Percentiles rank a stretch among this genome's conserved stretches.
These are phyloP conservation scores for Aspergillus taichungensis DNA, from an alignment of 495 filamentous ascomycete genomes.

Conservation along the genomic window DNA sequence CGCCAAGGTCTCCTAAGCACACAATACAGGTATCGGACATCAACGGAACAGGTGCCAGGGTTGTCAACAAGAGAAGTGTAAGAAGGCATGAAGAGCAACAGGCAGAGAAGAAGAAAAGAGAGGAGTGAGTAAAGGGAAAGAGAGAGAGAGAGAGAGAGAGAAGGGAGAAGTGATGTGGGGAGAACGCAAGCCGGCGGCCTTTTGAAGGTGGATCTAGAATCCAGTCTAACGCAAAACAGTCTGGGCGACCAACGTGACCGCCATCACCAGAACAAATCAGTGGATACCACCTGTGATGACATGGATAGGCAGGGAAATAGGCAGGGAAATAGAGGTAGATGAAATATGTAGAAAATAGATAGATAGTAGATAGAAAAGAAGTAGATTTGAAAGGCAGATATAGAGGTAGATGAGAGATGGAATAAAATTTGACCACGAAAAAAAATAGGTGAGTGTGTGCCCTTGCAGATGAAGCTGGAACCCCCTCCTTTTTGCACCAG, in stretches of 20 bases:
- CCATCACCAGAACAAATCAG: slow-evolving; percentile 20
- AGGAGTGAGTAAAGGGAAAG: slow-evolving; percentile 8
- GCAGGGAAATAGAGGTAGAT: no score
- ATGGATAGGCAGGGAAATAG: no score
- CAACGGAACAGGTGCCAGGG: slow-evolving; percentile 29
- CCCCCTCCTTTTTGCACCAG: no score
- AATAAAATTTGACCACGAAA: no score
- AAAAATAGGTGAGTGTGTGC: no score
- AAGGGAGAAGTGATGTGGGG: slow-evolving; percentile 28
- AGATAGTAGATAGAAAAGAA: no score
- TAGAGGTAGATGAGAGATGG: no score
- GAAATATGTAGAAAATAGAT: no score
- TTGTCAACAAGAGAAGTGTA: slow-evolving; percentile 19
- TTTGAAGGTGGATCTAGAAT: slow-evolving; percentile 37
- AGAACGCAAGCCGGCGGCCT: slow-evolving; percentile 28
- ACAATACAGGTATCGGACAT: slow-evolving; percentile 97
- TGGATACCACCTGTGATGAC: background rate
- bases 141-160: slow-evolving; percentile 20
- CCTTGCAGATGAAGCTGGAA: no score
- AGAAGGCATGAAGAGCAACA: slow-evolving; percentile 42
- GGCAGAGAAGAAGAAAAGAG: slow-evolving; percentile 9
- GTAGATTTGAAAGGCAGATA: no score
- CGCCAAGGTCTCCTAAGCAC: slow-evolving; percentile 84
- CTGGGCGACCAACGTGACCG: slow-evolving; percentile 32
- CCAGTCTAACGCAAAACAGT: slow-evolving; percentile 38